Evolutionary conservation across 441 rosid species (phyloP).

Genomic region (Breynia disticha): DNA sequence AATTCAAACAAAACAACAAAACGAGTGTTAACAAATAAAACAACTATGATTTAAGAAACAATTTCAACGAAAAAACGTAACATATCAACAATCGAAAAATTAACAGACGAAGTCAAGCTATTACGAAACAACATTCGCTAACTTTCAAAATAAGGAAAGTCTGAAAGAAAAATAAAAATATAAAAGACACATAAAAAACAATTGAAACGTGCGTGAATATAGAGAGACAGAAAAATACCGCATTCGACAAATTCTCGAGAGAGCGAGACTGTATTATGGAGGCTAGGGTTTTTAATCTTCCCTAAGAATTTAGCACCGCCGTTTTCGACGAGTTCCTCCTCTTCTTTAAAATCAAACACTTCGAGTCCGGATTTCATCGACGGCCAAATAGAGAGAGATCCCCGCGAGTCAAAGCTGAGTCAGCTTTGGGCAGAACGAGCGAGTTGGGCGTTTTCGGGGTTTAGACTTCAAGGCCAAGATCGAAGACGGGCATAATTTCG

Average conservation of each 20-base stretch:
- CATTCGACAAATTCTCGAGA: slow-evolving; percentile 39
- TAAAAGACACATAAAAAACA: background rate
- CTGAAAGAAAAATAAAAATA: background rate
- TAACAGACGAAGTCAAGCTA: too few relatives aligned
- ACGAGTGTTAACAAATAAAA: too few relatives aligned
- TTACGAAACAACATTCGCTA: too few relatives aligned
- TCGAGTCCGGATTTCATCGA: slow-evolving; percentile 45
- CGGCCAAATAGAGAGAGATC: slow-evolving; percentile 4
- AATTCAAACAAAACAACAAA: too few relatives aligned
- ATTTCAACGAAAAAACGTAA: background rate
- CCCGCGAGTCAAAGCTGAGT: slow-evolving; percentile 1
- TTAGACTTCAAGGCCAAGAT: too few relatives aligned
- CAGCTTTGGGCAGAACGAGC: background rate
- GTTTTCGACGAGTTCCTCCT: slow-evolving; percentile 50
- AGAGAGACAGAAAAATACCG: slow-evolving; percentile 25
- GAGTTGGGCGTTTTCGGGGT: background rate
- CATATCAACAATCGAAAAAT: too few relatives aligned
- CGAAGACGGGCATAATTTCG: too few relatives aligned
- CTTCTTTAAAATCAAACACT: slow-evolving; percentile 60
- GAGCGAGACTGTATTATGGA: slow-evolving; percentile 27
- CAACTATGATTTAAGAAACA: too few relatives aligned
- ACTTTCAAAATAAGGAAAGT: too few relatives aligned
- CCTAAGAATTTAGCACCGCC: slow-evolving; percentile 28
- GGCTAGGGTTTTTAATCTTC: slow-evolving; percentile 59
- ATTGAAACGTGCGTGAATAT: background rate